Evolutionary conservation across 345 rosid species (phyloP), one percentile per base, ranked within the genome.

Genomic region (Melaleuca alternifolia): DNA sequence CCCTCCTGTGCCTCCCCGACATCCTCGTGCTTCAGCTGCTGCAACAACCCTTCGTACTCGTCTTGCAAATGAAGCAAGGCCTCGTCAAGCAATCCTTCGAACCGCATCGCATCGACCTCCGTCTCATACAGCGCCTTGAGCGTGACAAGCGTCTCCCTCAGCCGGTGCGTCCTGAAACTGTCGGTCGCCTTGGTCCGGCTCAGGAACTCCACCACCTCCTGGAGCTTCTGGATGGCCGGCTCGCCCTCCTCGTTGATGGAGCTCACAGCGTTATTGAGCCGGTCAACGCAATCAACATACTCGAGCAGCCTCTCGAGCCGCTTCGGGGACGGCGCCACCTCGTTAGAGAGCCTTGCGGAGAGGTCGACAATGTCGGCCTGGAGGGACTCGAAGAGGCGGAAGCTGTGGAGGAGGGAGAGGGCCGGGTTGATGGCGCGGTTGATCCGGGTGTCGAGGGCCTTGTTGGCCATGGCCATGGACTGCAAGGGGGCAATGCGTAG

Each of bases 161-260:
- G 87, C 83, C 96, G 91, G 21, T 89, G 91, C 20, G 91, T 86
- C 76, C 91, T 89, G 41, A 77, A 87, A 87, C 88, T 94, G 86
- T 92, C 95, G 23, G 95, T 90, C 52, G 94, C 94, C 87, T 93
- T 92, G 24, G 96, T 94, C 90, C 96, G 88, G 92, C 95, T 94
- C 92, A 94, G 88, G 91, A 94, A 94, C 92, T 94, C 95, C 88
- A 93, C 95, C 59, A 92, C 95, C 88, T 94, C 96, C 82, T 94
- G 96, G 51, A 94, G 93, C 91, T 88, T 94, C 87, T 93, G 95
- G 81, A 93, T 92, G 88, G 90, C 94, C 0, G 93, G 94, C 83
- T 92, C 93, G 3, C 95, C 93, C 12, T 92, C 93, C 82, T 85
- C 86, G 82, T 86, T 56, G 21, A 94, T 93, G 4, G 89, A 76